Percentiles rank a stretch among this genome's conserved stretches.
These are phyloP conservation scores for Fusarium mundagurra DNA, from an alignment of 2,329 filamentous ascomycete genomes.

Conservation along the genomic window DNA sequence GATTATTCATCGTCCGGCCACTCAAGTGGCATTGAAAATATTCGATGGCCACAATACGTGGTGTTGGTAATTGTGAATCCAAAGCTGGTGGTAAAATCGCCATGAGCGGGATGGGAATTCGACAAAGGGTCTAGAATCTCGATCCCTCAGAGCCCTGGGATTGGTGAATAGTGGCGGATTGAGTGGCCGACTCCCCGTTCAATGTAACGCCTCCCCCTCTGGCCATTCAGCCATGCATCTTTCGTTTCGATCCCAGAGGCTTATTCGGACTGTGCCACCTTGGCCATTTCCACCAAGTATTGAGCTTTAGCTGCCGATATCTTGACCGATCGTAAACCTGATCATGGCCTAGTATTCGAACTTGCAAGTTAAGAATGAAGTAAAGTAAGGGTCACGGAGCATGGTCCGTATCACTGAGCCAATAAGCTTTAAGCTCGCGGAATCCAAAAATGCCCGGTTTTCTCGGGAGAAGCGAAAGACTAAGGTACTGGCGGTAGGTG, in stretches of 20 bases:
- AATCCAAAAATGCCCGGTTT: neutral
- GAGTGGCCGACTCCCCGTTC: slow-evolving; percentile 21
- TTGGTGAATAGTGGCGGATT: slow-evolving; percentile 11
- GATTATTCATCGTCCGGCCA: neutral
- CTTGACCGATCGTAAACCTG: neutral
- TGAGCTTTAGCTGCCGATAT: neutral
- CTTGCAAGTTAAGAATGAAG: neutral
- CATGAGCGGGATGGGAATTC: slow-evolving; percentile 39
- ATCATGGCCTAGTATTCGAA: neutral
- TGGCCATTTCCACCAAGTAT: neutral
- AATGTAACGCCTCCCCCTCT: slow-evolving; percentile 12
- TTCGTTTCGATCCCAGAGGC: slow-evolving; percentile 14
- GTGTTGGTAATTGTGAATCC: slow-evolving; percentile 6
- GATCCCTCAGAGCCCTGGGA: slow-evolving; percentile 25
- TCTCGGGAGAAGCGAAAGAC: neutral
- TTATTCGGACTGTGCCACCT: slow-evolving; percentile 10
- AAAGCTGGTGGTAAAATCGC: slow-evolving; percentile 22
- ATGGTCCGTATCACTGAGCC: neutral
- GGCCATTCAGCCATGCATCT: slow-evolving; percentile 2
- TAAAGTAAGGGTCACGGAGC: neutral
- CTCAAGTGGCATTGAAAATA: neutral
- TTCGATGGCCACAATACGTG: neutral
- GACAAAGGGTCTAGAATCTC: slow-evolving; percentile 32
- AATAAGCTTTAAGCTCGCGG: neutral
- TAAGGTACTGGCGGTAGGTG: no score